phyloP scores from a whole-genome alignment of 2,329 filamentous ascomycete species.

The Xylariaceae sp. region DNA sequence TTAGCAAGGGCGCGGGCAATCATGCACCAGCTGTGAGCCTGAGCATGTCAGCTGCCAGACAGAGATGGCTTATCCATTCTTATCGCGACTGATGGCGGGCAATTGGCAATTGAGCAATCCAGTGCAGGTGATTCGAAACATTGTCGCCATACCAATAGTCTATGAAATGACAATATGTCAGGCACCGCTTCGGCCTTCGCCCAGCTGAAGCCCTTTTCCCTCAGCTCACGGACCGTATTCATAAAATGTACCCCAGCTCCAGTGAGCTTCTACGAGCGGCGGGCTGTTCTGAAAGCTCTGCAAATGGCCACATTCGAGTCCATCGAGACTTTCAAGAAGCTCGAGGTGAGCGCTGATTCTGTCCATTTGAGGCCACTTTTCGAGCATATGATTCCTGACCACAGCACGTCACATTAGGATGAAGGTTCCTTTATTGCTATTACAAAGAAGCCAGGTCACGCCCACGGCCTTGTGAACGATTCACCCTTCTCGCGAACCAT shows the following conservation, averaged over 20 bases:
- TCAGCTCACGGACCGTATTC: constrained; percentile 34
- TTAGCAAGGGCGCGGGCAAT: no score
- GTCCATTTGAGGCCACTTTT: not conserved
- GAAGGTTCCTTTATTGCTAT: constrained; percentile 48
- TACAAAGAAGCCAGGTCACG: constrained; percentile 36
- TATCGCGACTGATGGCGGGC: no score
- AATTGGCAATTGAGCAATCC: no score
- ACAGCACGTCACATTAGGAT: constrained; percentile 29
- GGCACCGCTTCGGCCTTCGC: constrained; percentile 16
- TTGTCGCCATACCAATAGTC: no score
- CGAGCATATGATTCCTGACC: not conserved
- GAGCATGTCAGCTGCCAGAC: no score
- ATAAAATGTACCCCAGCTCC: constrained; percentile 49
- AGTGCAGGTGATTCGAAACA: no score
- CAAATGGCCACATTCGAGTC: constrained; percentile 29
- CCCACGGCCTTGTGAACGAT: constrained; percentile 33
- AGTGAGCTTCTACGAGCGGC: constrained; percentile 48
- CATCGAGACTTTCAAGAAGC: constrained; percentile 50
- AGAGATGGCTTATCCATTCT: no score
- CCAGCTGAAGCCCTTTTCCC: constrained; percentile 23
- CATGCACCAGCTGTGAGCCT: no score
- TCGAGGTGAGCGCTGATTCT: constrained; percentile 28
- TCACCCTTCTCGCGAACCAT: constrained; percentile 47
- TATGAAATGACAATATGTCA: constrained; percentile 15
- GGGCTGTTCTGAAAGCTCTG: constrained; percentile 49